phyloP scores from a whole-genome alignment of 2,329 filamentous ascomycete species.

The Hypoxylon sp. region DNA sequence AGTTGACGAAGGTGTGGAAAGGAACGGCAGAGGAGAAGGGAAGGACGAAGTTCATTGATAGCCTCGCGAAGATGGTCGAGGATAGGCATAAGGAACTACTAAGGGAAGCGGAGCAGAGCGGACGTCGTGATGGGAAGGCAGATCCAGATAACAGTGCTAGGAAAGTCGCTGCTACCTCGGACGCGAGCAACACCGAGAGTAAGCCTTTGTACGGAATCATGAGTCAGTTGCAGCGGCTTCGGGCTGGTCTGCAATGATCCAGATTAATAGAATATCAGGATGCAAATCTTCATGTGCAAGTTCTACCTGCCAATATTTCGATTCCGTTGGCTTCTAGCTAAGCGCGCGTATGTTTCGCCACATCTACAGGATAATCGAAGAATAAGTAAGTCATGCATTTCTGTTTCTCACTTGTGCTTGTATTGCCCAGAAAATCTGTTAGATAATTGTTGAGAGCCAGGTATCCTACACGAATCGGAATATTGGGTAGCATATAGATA shows the following conservation, averaged over 20 bases:
- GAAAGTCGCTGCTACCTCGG: conserved; percentile 47
- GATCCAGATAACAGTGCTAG: conserved; percentile 46
- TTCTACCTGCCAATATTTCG: no score
- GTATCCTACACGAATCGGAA: no score
- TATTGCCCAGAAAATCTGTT: no score
- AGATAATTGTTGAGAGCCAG: no score
- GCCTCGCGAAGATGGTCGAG: conserved; percentile 81
- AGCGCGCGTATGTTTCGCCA: no score
- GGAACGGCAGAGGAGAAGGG: conserved; percentile 96
- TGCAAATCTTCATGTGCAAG: no score
- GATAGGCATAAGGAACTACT: conserved; percentile 69
- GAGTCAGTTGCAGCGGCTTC: conserved; percentile 68
- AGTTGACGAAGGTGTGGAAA: conserved; percentile 84
- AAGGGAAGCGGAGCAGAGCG: conserved; percentile 58
- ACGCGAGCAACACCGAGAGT: conserved; percentile 47
- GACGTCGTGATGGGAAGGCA: conserved; percentile 48
- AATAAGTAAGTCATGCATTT: no score
- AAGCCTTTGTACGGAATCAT: conserved; percentile 65
- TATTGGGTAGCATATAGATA: no score
- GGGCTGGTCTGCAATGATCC: conserved; percentile 57
- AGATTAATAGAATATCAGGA: conserved; percentile 1
- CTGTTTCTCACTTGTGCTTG: no score
- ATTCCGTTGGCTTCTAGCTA: no score
- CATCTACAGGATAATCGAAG: no score
- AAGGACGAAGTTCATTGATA: conserved; percentile 81